These are phyloP conservation scores for Boechera stricta DNA, from an alignment of 345 rosid species.

Conservation along the genomic window DNA sequence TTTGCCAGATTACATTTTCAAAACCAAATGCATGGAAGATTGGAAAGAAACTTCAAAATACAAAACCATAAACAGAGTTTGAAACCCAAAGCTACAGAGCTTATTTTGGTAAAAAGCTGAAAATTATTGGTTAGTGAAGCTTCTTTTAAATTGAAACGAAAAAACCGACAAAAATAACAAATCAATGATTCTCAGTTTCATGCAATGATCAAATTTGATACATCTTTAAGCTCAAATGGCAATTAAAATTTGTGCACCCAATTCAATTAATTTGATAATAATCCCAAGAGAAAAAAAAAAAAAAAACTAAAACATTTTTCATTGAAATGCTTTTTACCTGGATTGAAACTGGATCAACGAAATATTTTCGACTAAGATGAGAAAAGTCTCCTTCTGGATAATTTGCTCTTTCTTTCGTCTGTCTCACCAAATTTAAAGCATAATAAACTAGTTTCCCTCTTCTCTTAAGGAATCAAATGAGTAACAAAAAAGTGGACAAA, in stretches of 20 bases:
- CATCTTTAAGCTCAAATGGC: constrained; percentile 10
- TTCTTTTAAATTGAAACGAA: not conserved
- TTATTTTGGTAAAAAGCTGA: no score
- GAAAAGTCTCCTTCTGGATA: not conserved
- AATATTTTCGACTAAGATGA: not conserved
- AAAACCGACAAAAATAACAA: not conserved
- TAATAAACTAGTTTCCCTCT: not conserved
- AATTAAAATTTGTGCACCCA: not conserved
- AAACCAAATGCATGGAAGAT: not conserved
- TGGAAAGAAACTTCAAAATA: not conserved
- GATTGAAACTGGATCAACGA: constrained; percentile 7
- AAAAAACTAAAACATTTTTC: not conserved
- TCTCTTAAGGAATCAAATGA: constrained; percentile 22
- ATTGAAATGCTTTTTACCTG: constrained; percentile 14
- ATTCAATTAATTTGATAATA: no score
- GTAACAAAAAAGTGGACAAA: constrained; percentile 31
- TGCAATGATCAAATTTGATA: not conserved
- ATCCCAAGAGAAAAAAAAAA: no score
- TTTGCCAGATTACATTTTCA: not conserved
- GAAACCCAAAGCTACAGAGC: not conserved
- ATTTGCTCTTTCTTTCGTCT: not conserved
- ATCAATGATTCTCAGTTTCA: not conserved
- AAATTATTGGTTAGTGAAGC: not conserved
- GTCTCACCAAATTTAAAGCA: constrained; percentile 17
- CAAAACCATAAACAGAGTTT: not conserved